A percentile compares a stretch with the other conserved stretches of the same genome.
Evolutionary conservation across 2,329 filamentous ascomycete genomes (phyloP).

Genomic region (Fusarium redolens): DNA sequence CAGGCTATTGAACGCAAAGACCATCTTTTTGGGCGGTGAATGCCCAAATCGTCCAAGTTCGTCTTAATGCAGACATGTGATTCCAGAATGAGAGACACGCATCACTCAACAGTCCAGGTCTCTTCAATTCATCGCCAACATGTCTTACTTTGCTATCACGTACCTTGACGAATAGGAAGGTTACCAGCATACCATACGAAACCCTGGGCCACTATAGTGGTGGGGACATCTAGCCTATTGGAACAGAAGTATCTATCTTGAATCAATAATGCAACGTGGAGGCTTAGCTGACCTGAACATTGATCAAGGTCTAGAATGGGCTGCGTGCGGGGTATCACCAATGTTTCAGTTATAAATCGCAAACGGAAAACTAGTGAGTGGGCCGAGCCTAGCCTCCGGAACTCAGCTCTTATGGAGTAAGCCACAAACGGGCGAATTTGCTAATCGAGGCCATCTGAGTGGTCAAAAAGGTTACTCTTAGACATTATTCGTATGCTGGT

Average conservation of each 20-base stretch:
- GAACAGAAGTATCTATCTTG: not conserved
- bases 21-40: not conserved
- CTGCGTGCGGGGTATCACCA: not conserved
- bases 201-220: too few species aligned
- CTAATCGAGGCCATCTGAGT: not conserved
- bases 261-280: not conserved
- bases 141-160: not conserved
- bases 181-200: rapidly evolving
- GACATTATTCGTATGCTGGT: not conserved
- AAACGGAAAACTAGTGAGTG: not conserved
- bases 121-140: too few species aligned
- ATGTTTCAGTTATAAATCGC: not conserved
- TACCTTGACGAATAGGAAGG: not conserved
- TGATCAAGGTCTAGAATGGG: not conserved
- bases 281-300: not conserved
- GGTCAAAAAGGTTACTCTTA: not conserved
- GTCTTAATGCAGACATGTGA: too few species aligned
- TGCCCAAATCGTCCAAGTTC: not conserved
- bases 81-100: not conserved
- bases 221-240: not conserved
- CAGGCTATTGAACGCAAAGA: too few species aligned
- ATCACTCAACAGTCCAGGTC: not conserved
- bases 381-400: not conserved
- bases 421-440: not conserved
- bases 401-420: not conserved